Evolutionary conservation across 345 rosid species (phyloP).

Genomic region (Populus pruinosa): DNA sequence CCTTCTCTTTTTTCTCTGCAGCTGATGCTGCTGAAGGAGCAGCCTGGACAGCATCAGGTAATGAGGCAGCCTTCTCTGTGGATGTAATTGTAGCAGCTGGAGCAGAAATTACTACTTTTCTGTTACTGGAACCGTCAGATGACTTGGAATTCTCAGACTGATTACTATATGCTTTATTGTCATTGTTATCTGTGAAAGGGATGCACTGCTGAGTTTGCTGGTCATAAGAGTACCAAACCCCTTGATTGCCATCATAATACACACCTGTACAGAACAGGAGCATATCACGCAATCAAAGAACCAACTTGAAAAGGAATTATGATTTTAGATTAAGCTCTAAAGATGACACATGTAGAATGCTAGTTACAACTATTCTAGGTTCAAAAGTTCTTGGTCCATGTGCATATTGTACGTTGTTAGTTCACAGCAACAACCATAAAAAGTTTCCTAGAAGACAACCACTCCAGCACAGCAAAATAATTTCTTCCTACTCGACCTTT

Average conservation of each 20-base stretch:
- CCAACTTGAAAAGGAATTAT: background rate
- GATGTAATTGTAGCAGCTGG: conserved; percentile 68
- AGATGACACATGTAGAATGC: background rate
- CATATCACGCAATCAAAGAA: too few species aligned
- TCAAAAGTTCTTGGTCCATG: background rate
- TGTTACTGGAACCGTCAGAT: conserved; percentile 49
- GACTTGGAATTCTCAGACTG: conserved; percentile 56
- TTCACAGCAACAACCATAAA: background rate
- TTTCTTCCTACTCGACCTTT: background rate
- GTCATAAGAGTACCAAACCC: conserved; percentile 89
- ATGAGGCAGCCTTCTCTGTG: conserved; percentile 69
- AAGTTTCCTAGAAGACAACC: background rate
- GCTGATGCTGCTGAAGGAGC: conserved; percentile 96
- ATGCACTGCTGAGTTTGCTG: conserved; percentile 69
- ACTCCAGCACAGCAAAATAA: background rate
- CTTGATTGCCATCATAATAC: conserved; percentile 85
- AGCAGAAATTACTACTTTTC: conserved; percentile 84
- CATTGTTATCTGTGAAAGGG: conserved; percentile 73
- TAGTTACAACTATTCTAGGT: background rate
- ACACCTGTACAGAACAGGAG: conserved; percentile 57
- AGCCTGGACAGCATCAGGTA: conserved; percentile 95
- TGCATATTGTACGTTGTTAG: background rate
- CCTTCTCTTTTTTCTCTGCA: conserved; percentile 97
- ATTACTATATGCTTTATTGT: conserved; percentile 43
- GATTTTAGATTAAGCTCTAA: background rate